Percentiles rank a stretch among this genome's conserved stretches.
These are phyloP conservation scores for Aspergillus carlsbadensis DNA, from an alignment of 495 filamentous ascomycete genomes.

Conservation along the genomic window DNA sequence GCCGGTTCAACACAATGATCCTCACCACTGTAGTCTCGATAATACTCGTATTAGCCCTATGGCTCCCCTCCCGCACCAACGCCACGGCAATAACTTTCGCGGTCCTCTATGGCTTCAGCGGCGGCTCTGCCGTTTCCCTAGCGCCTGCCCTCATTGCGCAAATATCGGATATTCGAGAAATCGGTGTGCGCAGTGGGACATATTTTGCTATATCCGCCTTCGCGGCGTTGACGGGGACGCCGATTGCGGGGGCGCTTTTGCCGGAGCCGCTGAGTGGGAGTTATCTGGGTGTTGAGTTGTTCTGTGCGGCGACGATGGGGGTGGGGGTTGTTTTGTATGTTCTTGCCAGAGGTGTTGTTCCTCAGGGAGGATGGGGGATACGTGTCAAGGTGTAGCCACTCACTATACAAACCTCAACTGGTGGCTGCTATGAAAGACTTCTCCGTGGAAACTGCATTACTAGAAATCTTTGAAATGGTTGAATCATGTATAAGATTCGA, in stretches of 20 bases:
- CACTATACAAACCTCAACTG: not conserved
- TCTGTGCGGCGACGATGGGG: slow-evolving; percentile 61
- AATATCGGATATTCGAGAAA: slow-evolving; percentile 69
- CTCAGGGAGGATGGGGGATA: slow-evolving; percentile 28
- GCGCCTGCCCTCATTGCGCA: slow-evolving; percentile 60
- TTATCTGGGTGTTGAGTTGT: slow-evolving; percentile 63
- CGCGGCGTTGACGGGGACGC: slow-evolving; percentile 66
- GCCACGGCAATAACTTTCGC: slow-evolving; percentile 65
- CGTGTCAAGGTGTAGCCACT: slow-evolving; percentile 25
- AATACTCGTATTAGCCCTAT: slow-evolving; percentile 66
- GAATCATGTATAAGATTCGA: not conserved
- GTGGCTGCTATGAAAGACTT: too few species aligned
- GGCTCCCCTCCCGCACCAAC: slow-evolving; percentile 61
- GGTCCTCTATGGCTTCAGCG: slow-evolving; percentile 68
- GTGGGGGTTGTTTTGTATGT: slow-evolving; percentile 51
- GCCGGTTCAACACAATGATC: slow-evolving; percentile 73
- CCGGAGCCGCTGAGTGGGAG: slow-evolving; percentile 47
- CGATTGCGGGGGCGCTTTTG: slow-evolving; percentile 72
- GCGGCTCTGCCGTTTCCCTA: slow-evolving; percentile 69
- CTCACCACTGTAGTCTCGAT: slow-evolving; percentile 56
- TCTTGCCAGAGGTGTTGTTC: slow-evolving; percentile 34
- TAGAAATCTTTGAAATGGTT: too few species aligned
- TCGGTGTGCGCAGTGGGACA: slow-evolving; percentile 70
- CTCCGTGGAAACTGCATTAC: too few species aligned
- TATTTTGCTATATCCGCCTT: slow-evolving; percentile 62